Evolutionary conservation across 176 grass and related monocot genomes (phyloP).

Genomic region (Phragmites australis): DNA sequence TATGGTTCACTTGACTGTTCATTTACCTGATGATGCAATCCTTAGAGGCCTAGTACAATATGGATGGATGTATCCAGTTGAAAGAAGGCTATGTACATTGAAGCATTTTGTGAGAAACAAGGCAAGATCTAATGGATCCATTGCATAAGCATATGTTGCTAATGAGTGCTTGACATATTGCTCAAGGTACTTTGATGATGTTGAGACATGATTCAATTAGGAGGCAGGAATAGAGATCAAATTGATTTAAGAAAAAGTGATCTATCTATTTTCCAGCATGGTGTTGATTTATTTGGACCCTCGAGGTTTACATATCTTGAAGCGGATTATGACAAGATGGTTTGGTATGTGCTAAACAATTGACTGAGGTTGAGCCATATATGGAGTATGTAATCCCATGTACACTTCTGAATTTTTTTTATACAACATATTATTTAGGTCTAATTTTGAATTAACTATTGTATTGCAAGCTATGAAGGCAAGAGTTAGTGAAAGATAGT

Average conservation of each 20-base stretch:
- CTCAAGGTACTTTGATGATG: slow-evolving; percentile 20
- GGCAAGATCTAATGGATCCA: background rate
- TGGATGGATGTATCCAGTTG: no score
- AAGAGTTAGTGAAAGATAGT: background rate
- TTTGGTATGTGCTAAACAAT: no score
- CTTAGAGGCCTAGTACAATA: no score
- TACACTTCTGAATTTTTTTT: background rate
- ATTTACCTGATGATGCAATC: background rate
- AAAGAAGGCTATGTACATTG: no score
- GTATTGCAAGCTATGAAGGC: background rate
- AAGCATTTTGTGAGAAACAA: no score
- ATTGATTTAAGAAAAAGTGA: background rate
- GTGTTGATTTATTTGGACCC: background rate
- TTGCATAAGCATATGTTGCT: background rate
- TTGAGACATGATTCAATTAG: background rate
- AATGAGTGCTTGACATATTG: slow-evolving; percentile 1
- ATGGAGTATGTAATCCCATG: background rate
- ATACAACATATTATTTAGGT: background rate
- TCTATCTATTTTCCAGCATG: background rate
- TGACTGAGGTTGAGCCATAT: background rate
- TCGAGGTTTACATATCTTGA: background rate
- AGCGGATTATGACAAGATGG: background rate
- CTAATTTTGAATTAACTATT: background rate
- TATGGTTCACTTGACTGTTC: background rate
- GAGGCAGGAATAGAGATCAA: background rate